Evolutionary conservation across 345 rosid genomes (phyloP).

Genomic region (Carallia brachiata): DNA sequence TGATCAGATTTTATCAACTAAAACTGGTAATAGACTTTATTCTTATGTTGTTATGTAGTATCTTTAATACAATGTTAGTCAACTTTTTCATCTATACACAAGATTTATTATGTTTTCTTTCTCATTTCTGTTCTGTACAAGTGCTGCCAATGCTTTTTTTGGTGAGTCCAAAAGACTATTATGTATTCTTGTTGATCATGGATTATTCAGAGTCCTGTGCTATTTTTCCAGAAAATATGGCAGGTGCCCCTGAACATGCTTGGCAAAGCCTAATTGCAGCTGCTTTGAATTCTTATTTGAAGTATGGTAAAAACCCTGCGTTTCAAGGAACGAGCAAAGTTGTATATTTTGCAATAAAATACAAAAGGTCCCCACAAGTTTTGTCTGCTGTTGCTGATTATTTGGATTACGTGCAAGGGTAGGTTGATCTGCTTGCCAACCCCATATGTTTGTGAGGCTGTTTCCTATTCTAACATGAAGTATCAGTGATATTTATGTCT

Average conservation of each 20-base stretch:
- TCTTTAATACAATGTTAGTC: not conserved
- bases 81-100: no score
- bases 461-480: no score
- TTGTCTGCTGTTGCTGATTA: slow-evolving; percentile 72
- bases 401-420: slow-evolving; percentile 65
- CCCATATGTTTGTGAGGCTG: no score
- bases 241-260: slow-evolving; percentile 43
- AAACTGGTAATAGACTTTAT: slow-evolving; percentile 42
- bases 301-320: slow-evolving; percentile 26
- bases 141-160: no score
- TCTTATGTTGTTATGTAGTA: not conserved
- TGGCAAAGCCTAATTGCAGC: slow-evolving; percentile 79
- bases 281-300: slow-evolving; percentile 56
- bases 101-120: no score
- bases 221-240: slow-evolving; percentile 46
- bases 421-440: slow-evolving; percentile 27
- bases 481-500: no score
- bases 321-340: slow-evolving; percentile 49
- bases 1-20: slow-evolving; percentile 40
- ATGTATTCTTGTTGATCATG: no score
- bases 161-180: no score
- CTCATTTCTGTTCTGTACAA: not conserved
- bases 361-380: slow-evolving; percentile 63
- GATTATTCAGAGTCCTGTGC: not conserved
- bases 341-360: slow-evolving; percentile 53